These are phyloP conservation scores for Trametopsis cervina DNA, from an alignment of 768 basidiomycete species.

Conservation along the genomic window DNA sequence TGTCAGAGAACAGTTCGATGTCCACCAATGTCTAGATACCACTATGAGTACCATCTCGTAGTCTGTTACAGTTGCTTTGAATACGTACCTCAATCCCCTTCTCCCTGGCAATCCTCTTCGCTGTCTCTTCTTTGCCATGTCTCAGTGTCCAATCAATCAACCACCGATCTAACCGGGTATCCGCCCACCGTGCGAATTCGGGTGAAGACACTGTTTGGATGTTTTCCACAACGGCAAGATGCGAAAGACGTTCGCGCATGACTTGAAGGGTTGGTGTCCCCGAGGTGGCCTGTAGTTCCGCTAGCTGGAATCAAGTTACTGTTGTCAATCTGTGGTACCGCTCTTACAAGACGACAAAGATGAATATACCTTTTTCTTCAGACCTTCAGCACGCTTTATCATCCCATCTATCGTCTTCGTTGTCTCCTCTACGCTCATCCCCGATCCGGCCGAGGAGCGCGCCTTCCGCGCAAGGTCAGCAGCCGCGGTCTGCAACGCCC, in stretches of 20 bases:
- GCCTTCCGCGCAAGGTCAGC: conserved; percentile 52
- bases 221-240: conserved; percentile 58
- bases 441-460: conserved; percentile 27
- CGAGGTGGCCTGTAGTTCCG: conserved; percentile 39
- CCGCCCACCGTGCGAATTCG: conserved; percentile 71
- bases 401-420: conserved; percentile 63
- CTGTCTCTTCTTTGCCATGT: conserved; percentile 70
- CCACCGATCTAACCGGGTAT: conserved; percentile 79
- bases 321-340: background rate
- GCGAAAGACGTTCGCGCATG: conserved; percentile 67
- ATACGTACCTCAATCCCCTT: conserved; percentile 65
- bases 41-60: no score
- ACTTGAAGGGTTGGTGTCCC: conserved; percentile 59
- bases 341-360: conserved; percentile 1
- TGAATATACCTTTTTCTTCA: conserved; percentile 79
- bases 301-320: conserved; percentile 30
- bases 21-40: conserved; percentile 88
- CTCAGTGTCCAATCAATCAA: conserved; percentile 90
- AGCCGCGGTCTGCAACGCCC: conserved; percentile 46
- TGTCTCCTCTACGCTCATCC: conserved; percentile 43
- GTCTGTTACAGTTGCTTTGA: background rate
- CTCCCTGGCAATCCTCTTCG: conserved; percentile 67
- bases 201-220: conserved; percentile 43
- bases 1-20: conserved; percentile 86
- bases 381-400: conserved; percentile 66